A percentile compares a stretch with the other conserved stretches of the same genome.
Evolutionary conservation across 805 yeast species (phyloP).

Genomic region (Barnettozyma sucrosica): DNA sequence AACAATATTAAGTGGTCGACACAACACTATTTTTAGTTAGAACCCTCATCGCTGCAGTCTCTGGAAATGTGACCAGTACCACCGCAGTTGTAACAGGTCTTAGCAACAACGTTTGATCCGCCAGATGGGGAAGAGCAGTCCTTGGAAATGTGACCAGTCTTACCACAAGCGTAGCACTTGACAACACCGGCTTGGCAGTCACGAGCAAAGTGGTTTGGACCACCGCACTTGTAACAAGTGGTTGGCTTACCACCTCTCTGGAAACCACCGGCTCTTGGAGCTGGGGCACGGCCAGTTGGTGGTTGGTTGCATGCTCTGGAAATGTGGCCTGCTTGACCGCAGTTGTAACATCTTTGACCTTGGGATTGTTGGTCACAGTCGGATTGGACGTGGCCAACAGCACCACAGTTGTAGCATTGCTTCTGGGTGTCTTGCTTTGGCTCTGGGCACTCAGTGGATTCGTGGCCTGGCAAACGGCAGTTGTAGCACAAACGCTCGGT

Average conservation of each 20-base stretch:
- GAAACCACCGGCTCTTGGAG: conserved; percentile 12
- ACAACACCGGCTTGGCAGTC: conserved; percentile 68
- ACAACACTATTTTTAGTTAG: background rate
- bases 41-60: conserved; percentile 42
- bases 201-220: conserved; percentile 89
- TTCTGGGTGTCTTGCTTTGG: conserved; percentile 82
- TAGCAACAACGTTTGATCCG: conserved; percentile 34
- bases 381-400: conserved; percentile 80
- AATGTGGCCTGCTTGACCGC: conserved; percentile 74
- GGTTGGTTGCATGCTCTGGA: conserved; percentile 68
- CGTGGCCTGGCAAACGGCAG: conserved; percentile 87
- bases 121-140: conserved; percentile 63
- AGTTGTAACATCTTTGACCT: conserved; percentile 74
- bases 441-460: conserved; percentile 80
- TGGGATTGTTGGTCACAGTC: conserved; percentile 60
- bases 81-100: conserved; percentile 42
- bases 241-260: conserved; percentile 31
- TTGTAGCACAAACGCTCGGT: conserved; percentile 86
- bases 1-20: background rate
- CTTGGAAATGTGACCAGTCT: conserved; percentile 81
- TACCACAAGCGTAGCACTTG: conserved; percentile 92
- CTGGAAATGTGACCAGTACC: conserved; percentile 80
- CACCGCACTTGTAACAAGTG: conserved; percentile 87
- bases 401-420: conserved; percentile 92
- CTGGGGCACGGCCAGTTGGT: conserved; percentile 19